Conservation (phyloP, 2,329 filamentous ascomycete genomes). For the Colletotrichum karsti region DNA sequence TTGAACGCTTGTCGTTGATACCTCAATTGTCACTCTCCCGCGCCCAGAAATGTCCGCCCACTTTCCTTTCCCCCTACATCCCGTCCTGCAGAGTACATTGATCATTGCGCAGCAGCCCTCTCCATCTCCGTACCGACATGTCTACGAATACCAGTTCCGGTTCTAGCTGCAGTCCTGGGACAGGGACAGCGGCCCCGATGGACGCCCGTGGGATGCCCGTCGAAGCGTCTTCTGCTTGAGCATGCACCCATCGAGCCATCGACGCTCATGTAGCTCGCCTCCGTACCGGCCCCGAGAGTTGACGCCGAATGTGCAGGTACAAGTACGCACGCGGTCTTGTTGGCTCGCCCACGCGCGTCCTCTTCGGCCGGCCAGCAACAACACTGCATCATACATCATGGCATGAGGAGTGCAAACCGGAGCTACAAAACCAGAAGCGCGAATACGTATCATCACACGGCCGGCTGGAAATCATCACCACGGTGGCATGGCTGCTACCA, state of each 20-base stretch:
- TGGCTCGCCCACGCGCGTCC: neutral
- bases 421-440: no score
- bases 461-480: neutral
- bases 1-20: neutral
- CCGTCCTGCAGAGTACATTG: neutral
- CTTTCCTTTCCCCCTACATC: conserved; percentile 7
- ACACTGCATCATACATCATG: neutral
- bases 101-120: no score
- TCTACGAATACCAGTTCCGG: neutral
- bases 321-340: no score
- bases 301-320: no score
- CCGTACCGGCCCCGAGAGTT: no score
- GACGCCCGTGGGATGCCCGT: neutral
- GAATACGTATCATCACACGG: neutral
- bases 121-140: no score
- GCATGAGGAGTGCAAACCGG: no score
- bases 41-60: neutral
- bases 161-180: neutral
- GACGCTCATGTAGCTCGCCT: neutral
- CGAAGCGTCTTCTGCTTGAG: neutral
- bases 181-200: neutral
- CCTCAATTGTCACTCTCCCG: neutral
- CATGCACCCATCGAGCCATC: neutral
- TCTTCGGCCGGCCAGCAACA: neutral
- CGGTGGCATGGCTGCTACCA: neutral